Evolutionary conservation across 331 rosid species (phyloP).

Genomic region (Saraca asoca): DNA sequence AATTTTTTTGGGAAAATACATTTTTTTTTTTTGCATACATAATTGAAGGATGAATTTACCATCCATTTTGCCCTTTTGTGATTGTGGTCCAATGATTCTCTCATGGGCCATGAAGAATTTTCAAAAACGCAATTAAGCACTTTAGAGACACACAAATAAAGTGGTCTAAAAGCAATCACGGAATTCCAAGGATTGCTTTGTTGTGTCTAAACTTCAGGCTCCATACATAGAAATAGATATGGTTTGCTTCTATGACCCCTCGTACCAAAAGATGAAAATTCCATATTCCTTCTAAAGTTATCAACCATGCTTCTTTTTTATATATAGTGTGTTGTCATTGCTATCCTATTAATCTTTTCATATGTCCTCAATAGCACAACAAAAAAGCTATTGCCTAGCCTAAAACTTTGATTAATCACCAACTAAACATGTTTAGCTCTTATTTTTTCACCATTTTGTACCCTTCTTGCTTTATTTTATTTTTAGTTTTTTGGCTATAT

Average conservation of each 20-base stretch:
- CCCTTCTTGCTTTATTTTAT: not conserved
- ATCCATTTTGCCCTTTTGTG: conserved; percentile 10
- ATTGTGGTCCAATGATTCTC: not conserved
- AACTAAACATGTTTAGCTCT: too few relatives aligned
- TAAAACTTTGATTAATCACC: not conserved
- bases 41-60: too few relatives aligned
- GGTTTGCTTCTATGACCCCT: conserved; percentile 21
- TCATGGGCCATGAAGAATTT: not conserved
- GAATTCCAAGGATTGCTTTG: conserved; percentile 28
- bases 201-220: conserved; percentile 6
- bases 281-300: conserved; percentile 22
- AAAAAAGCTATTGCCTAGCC: not conserved
- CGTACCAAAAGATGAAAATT: conserved; percentile 3
- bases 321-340: not conserved
- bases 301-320: not conserved
- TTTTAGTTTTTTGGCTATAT: too few relatives aligned
- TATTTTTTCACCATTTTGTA: too few relatives aligned
- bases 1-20: too few relatives aligned
- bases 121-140: conserved; percentile 34
- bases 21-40: too few relatives aligned
- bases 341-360: conserved; percentile 13
- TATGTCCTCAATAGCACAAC: conserved; percentile 15
- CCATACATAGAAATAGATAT: conserved; percentile 13
- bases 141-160: conserved; percentile 36
- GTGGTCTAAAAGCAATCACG: conserved; percentile 45